Base-by-base conservation (phyloP, 2,329 filamentous ascomycete genomes). In the Exophiala calicioides region DNA sequence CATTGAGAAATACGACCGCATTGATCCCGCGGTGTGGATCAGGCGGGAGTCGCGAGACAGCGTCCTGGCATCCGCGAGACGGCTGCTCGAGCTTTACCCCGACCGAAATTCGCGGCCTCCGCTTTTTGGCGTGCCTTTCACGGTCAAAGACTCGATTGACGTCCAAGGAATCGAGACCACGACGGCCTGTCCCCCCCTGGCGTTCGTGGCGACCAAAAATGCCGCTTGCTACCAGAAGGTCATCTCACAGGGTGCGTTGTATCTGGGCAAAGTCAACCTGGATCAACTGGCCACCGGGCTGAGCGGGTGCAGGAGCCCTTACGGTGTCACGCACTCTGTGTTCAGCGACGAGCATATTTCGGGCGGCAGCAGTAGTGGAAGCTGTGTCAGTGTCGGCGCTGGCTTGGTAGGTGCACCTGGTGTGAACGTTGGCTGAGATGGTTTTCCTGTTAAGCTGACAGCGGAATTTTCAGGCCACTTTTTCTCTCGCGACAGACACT, bases 201-300 rank as follows among this genome's bases (percentile, higher is more conserved):
- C 73, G 2, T 77, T 77, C 55, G 66, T 67, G 1, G 70, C 79
- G 0, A 63, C 65, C n/a, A 59, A 64, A 5, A 74, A 69, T 12
- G 72, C 76, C 1, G 66, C 67, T 3, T 72, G 75, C 1, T 72
- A 78, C 16, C 64, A 73, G 18, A 68, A 67, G 32, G 59, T 79
- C 3, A 64, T 79, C 3, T 65, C 68, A 4, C 72, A 74, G 10
- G 79, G 79, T 5, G 80, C 71, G 1, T 59, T 82, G 3, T 74
- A 78, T 46, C 68, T 82, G 32, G 80, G 80, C 21, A 83, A 82
- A 58, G 70, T 70, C 9, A 78, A 77, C 56, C 70, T 84, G 43
- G 81, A 84, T 58, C 80, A 84, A 60, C 69, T 84, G 3, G 80
- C 80, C 2, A 83, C 80, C 1, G 81, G 81, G 1, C 68, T 84